Evolutionary conservation across 2,329 filamentous ascomycete species (phyloP), one percentile per base, ranked within the genome.

Genomic region (Talaromyces sp.): DNA sequence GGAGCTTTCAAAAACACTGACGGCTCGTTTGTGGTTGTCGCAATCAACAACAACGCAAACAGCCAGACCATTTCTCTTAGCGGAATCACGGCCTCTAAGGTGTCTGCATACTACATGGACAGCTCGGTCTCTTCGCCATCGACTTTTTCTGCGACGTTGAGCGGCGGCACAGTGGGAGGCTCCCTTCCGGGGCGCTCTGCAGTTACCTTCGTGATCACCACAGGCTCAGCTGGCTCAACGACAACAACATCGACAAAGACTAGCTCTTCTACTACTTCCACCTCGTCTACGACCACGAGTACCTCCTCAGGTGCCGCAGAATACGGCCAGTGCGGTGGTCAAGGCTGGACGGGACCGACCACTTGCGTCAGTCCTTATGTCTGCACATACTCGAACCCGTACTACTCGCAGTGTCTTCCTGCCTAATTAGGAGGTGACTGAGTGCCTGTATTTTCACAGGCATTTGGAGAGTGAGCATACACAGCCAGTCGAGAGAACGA

Each of bases 371-470:
- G 43, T 22, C 43, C 43, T 4, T 61, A 52, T n/a, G 31, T 52
- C 33, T 62, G 60, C 60, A 50, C 13, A 19, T 52, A 39, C 31
- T 52, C 33, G 33, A 62, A 62, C 45, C 6, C n/a, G 19, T 62
- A 43, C 41, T 62, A 62, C 31, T 50, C 43, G 37, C 60, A 52
- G 47, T 62, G 45, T 33, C 45, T 62, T 39, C 33, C 33, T 57
- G 27, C 54, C 8, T 52, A 33, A 3, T 16, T 27, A 50, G 22
- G 7, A 10, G 47, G 24, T 31, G 5, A 31, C 14, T 33, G n/a
- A 57, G 33, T 6, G 16, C 33, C n/a, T 57, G 52, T 3, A 22
- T 6, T 10, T 2, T 22, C 52, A 37, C 16, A 35, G 31, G 24
- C 16, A 22, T 19, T 37, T 3, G 5, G 19, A 19, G 14, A 22